These are phyloP conservation scores for Chaetoceros tenuissimus DNA, from an alignment of 108 stramenopile species.

Conservation along the genomic window DNA sequence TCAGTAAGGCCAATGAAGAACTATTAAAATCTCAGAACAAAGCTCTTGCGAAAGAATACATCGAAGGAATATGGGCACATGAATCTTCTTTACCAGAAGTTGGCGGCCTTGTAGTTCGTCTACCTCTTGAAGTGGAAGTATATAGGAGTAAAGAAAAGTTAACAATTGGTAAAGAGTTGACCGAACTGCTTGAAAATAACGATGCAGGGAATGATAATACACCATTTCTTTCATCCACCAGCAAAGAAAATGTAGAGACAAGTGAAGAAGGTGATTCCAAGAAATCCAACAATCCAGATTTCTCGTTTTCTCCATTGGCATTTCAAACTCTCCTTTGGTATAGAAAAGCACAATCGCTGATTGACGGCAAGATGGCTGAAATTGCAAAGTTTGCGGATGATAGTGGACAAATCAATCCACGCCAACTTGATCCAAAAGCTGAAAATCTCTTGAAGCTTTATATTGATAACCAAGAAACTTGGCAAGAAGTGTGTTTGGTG, in stretches of 20 bases:
- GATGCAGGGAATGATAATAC: constrained; percentile 7
- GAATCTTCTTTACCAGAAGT: constrained; percentile 61
- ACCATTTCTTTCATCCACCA: not conserved
- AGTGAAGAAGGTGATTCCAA: not conserved
- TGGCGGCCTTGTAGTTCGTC: constrained; percentile 65
- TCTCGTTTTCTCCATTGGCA: constrained; percentile 22
- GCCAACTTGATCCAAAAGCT: constrained; percentile 20
- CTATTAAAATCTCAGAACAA: constrained; percentile 46
- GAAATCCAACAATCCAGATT: constrained; percentile 5
- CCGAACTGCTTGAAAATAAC: constrained; percentile 18
- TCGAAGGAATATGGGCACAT: constrained; percentile 65
- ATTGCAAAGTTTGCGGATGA: constrained; percentile 23
- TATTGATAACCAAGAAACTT: constrained; percentile 63
- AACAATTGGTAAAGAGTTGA: constrained; percentile 37
- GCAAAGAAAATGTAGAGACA: constrained; percentile 1
- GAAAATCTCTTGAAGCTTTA: constrained; percentile 52
- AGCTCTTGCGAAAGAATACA: constrained; percentile 46
- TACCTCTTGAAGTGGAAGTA: constrained; percentile 76
- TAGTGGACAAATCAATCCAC: constrained; percentile 50
- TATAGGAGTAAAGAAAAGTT: constrained; percentile 41
- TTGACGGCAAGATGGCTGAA: constrained; percentile 44
- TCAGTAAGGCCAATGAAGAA: constrained; percentile 49
- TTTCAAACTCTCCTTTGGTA: constrained; percentile 42
- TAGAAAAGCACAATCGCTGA: constrained; percentile 29
- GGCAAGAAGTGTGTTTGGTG: constrained; percentile 79